phyloP scores from a whole-genome alignment of 768 basidiomycete genomes.

The Leccinum rimulosum region DNA sequence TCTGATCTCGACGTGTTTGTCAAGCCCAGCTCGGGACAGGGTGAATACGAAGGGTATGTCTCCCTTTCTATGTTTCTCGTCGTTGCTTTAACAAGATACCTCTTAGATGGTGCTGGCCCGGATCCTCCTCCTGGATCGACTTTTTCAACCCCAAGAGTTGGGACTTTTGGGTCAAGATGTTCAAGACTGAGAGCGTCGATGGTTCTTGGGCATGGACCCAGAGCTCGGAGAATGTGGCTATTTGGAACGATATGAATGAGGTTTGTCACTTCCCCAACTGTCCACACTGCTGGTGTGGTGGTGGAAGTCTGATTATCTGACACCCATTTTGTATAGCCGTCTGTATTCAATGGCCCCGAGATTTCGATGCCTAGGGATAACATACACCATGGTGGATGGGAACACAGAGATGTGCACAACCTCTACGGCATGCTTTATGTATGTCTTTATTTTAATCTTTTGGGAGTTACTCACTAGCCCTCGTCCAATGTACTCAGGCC shows the following conservation, averaged over 20 bases:
- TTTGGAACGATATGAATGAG: constrained; percentile 99
- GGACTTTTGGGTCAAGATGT: constrained; percentile 88
- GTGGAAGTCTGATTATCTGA: not conserved
- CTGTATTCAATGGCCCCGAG: constrained; percentile 98
- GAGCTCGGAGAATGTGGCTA: constrained; percentile 80
- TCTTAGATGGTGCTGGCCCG: constrained; percentile 89
- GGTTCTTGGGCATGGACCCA: constrained; percentile 73
- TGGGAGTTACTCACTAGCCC: not conserved
- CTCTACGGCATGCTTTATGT: constrained; percentile 95
- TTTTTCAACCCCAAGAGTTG: constrained; percentile 90
- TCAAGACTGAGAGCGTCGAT: constrained; percentile 56
- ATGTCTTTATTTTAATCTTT: constrained; percentile 25
- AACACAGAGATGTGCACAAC: constrained; percentile 96
- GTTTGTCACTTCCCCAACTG: constrained; percentile 37
- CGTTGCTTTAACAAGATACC: not conserved
- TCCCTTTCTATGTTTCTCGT: not conserved
- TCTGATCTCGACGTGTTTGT: constrained; percentile 79
- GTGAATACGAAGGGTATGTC: constrained; percentile 84
- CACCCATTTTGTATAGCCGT: constrained; percentile 54
- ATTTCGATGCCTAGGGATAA: constrained; percentile 78
- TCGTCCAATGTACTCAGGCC: constrained; percentile 46
- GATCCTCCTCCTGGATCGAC: constrained; percentile 94
- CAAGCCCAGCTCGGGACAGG: constrained; percentile 74
- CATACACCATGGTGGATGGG: constrained; percentile 93
- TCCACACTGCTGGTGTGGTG: not conserved